Conservation (phyloP, 352 stramenopile species). For the Globisporangium abappressorium region DNA sequence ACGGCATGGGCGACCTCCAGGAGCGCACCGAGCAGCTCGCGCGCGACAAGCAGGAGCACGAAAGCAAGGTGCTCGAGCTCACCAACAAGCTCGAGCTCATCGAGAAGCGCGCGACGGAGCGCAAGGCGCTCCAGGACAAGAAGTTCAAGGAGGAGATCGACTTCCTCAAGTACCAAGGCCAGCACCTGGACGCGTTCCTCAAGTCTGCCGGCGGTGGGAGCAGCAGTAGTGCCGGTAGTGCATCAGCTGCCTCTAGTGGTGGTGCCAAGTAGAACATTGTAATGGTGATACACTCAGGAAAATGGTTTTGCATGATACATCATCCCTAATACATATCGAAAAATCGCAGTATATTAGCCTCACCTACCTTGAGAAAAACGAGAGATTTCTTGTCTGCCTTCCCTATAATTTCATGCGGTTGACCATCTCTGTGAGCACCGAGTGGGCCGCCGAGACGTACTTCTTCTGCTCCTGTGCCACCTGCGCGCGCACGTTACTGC, state of each 20-base stretch:
- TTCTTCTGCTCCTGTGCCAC: conserved; percentile 60
- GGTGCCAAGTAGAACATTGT: background rate
- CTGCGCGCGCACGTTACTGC: conserved; percentile 56
- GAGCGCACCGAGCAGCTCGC: conserved; percentile 48
- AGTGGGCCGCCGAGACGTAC: conserved; percentile 60
- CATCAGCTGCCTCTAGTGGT: background rate
- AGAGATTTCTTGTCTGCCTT: conserved; percentile 3
- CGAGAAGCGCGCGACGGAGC: conserved; percentile 88
- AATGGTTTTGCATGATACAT: background rate
- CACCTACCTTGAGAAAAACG: background rate
- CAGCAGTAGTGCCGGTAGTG: conserved; percentile 16
- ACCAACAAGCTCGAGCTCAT: conserved; percentile 92
- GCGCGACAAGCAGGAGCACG: conserved; percentile 61
- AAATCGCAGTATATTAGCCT: conserved; percentile 8
- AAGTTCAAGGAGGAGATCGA: conserved; percentile 93
- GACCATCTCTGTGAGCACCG: conserved; percentile 49
- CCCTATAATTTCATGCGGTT: conserved; percentile 18
- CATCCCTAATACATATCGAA: background rate
- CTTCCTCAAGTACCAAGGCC: conserved; percentile 94
- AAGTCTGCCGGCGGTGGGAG: conserved; percentile 79
- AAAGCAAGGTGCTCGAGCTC: conserved; percentile 86
- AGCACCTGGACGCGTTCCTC: conserved; percentile 94
- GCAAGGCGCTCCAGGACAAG: conserved; percentile 90
- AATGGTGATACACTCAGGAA: background rate
- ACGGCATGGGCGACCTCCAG: conserved; percentile 89